A percentile compares a stretch with the other conserved stretches of the same genome.
Evolutionary conservation across 495 filamentous ascomycete genomes (phyloP).

Genomic region (Daldinia decipiens): DNA sequence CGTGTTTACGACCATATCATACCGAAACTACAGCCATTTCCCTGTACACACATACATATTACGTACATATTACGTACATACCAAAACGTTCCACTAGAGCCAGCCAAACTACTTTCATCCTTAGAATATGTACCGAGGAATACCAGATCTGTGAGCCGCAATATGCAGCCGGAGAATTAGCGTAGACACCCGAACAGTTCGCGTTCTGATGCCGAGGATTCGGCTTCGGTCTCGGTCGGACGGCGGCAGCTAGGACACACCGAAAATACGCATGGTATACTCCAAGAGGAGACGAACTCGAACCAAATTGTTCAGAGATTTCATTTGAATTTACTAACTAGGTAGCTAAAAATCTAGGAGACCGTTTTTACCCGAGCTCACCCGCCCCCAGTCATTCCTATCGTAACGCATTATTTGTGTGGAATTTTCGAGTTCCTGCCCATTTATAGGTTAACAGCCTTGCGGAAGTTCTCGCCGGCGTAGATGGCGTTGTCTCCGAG

Average conservation of each 20-base stretch:
- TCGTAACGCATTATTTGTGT: constrained; percentile 43
- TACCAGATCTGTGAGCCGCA: neutral
- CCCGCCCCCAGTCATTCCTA: constrained; percentile 44
- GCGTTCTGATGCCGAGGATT: constrained; percentile 34
- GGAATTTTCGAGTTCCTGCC: constrained; percentile 5
- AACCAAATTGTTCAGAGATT: constrained; percentile 14
- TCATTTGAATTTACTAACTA: constrained; percentile 39
- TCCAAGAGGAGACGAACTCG: neutral
- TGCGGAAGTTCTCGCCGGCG: constrained; percentile 91
- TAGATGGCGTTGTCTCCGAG: constrained; percentile 90
- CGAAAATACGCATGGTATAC: neutral
- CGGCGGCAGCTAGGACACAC: constrained; percentile 3
- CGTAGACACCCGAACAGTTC: constrained; percentile 33
- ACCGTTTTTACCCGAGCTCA: constrained; percentile 46
- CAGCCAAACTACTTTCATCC: no score
- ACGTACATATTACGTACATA: no score
- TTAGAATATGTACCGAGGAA: neutral
- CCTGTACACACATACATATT: neutral
- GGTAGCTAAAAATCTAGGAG: constrained; percentile 41
- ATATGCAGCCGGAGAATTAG: constrained; percentile 27
- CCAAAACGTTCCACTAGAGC: neutral
- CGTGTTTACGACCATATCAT: neutral
- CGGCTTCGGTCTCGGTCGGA: constrained; percentile 21
- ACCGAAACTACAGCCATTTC: neutral
- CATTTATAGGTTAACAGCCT: constrained; percentile 82